Evolutionary conservation across 106 monocot species (phyloP).

Genomic region (Agapanthus africanus): DNA sequence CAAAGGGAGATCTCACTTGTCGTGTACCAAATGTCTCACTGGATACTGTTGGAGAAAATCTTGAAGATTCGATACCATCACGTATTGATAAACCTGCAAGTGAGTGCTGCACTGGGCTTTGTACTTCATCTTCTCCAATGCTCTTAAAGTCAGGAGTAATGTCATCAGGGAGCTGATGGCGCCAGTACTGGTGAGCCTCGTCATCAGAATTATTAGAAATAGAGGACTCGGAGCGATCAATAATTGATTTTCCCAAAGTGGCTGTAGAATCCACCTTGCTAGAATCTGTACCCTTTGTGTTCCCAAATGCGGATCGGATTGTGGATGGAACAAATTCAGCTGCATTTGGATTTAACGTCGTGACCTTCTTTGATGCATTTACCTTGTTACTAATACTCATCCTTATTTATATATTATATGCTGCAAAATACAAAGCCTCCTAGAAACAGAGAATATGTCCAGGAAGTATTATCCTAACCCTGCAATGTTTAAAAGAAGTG

Average conservation of each 20-base stretch:
- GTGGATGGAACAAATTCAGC: slow-evolving; percentile 43
- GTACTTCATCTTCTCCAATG: not conserved
- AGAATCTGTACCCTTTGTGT: slow-evolving; percentile 8
- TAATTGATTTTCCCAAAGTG: slow-evolving; percentile 22
- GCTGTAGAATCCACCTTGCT: slow-evolving; percentile 14
- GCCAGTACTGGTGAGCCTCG: slow-evolving; percentile 46
- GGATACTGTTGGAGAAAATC: slow-evolving; percentile 12
- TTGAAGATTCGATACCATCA: slow-evolving; percentile 20
- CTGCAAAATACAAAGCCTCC: not conserved
- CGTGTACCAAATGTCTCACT: slow-evolving; percentile 13
- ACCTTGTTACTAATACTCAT: slow-evolving; percentile 13
- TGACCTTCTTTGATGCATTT: slow-evolving; percentile 13
- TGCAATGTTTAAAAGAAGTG: slow-evolving; percentile 13
- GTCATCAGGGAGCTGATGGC: slow-evolving; percentile 60
- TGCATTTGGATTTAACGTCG: slow-evolving; percentile 45
- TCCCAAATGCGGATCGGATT: slow-evolving; percentile 12
- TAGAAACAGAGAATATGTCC: not conserved
- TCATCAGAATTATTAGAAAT: slow-evolving; percentile 53
- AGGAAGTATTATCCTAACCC: slow-evolving; percentile 26
- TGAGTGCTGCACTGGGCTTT: slow-evolving; percentile 16
- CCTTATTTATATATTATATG: slow-evolving; percentile 1
- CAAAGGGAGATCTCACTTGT: not conserved
- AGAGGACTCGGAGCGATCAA: slow-evolving; percentile 35
- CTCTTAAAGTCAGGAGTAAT: slow-evolving; percentile 52
- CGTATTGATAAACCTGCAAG: slow-evolving; percentile 40